phyloP scores from a whole-genome alignment of 169 alveolate species.

The Plasmodium knowlesi region DNA sequence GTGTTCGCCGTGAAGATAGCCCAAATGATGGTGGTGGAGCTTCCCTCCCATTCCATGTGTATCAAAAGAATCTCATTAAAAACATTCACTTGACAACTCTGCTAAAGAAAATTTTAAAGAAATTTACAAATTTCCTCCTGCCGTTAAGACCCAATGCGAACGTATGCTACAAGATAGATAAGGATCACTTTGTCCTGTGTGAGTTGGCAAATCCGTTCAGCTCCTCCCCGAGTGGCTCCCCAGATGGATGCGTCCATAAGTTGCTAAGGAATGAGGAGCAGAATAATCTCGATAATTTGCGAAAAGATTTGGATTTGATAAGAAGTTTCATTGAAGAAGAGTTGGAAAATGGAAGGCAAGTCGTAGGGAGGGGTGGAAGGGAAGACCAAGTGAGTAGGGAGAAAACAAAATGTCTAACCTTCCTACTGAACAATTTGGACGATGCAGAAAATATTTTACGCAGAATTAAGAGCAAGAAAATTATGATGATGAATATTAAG shows the following conservation, averaged over 20 bases:
- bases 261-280: neutral
- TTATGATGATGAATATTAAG: conserved; percentile 44
- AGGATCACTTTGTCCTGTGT: conserved; percentile 12
- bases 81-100: conserved; percentile 17
- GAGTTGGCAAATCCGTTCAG: conserved; percentile 10
- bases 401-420: conserved; percentile 2
- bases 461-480: conserved; percentile 15
- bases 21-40: neutral
- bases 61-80: conserved; percentile 21
- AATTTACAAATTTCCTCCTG: conserved; percentile 5
- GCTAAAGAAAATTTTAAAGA: conserved; percentile 10
- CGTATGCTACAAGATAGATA: conserved; percentile 38
- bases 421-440: conserved; percentile 6
- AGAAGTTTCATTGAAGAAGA: neutral
- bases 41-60: neutral
- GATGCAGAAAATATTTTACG: conserved; percentile 23
- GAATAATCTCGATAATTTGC: neutral
- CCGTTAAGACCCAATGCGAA: conserved; percentile 43
- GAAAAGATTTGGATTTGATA: neutral
- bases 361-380: too few species aligned
- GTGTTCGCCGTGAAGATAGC: neutral
- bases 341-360: neutral
- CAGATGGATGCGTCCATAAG: neutral
- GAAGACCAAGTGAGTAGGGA: neutral
- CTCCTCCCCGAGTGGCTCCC: neutral